A percentile compares a stretch with the other conserved stretches of the same genome.
Conservation (phyloP, 2,329 filamentous ascomycete genomes). For the Claviceps paspali region DNA sequence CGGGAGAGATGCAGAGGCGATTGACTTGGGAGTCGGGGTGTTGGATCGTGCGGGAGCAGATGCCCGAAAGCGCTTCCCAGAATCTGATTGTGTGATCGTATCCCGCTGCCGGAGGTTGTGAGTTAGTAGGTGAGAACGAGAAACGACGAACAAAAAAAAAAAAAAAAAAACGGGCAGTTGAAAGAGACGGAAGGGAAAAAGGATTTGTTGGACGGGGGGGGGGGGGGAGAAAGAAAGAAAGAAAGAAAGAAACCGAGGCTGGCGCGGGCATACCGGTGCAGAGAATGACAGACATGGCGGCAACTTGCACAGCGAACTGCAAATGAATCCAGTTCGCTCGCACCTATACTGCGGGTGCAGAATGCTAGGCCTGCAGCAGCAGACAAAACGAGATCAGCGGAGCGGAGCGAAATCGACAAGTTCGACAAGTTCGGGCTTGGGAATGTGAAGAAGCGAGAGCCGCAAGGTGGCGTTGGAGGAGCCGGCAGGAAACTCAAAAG, state of each 20-base stretch:
- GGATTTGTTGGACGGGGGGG: no score
- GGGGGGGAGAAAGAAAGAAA: not conserved
- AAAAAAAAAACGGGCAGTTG: no score
- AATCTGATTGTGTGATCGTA: constrained; percentile 58
- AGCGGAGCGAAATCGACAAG: not conserved
- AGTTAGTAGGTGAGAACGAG: constrained; percentile 10
- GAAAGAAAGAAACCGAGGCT: not conserved
- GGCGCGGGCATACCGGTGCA: constrained; percentile 36
- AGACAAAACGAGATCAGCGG: not conserved
- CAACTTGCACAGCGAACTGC: not conserved
- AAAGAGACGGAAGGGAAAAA: no score
- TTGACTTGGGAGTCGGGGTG: constrained; percentile 98
- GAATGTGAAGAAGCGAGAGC: no score
- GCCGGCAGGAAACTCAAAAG: no score
- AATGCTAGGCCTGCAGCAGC: not conserved
- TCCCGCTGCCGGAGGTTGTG: constrained; percentile 27
- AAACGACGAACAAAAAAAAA: no score
- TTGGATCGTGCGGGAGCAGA: constrained; percentile 95
- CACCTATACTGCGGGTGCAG: not conserved
- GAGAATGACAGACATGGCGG: constrained; percentile 44
- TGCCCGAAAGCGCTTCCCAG: constrained; percentile 95
- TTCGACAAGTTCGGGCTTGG: no score
- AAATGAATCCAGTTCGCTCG: not conserved
- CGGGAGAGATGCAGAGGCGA: constrained; percentile 91
- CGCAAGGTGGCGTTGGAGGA: no score